Percentiles rank a stretch among this genome's conserved stretches.
Evolutionary conservation across 1,139 yeast species (phyloP).

Genomic region (Candida sojae): DNA sequence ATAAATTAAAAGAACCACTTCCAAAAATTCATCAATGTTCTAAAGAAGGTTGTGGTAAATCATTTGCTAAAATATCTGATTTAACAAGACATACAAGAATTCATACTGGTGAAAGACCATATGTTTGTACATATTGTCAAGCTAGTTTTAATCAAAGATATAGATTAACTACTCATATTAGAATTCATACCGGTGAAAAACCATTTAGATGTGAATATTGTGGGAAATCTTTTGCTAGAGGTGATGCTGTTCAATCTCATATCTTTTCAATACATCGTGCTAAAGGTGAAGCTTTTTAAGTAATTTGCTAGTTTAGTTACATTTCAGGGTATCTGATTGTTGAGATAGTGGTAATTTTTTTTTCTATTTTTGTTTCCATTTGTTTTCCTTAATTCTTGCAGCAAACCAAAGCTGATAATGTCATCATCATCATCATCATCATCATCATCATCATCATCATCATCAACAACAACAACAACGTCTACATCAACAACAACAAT

Average conservation of each 20-base stretch:
- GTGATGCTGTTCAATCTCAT: slow-evolving; percentile 30
- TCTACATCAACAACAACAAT: neutral
- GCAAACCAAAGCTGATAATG: too few species aligned
- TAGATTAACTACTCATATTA: slow-evolving; percentile 26
- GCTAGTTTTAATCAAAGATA: slow-evolving; percentile 27
- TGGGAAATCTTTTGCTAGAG: slow-evolving; percentile 26
- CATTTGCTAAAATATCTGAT: slow-evolving; percentile 25
- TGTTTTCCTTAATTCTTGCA: too few species aligned
- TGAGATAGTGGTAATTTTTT: too few species aligned
- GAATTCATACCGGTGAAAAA: slow-evolving; percentile 30
- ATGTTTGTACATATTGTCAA: slow-evolving; percentile 21
- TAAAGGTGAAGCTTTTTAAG: slow-evolving; percentile 16
- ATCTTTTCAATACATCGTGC: slow-evolving; percentile 20
- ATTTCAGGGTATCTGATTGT: too few species aligned
- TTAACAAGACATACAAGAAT: slow-evolving; percentile 25
- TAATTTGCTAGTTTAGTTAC: too few species aligned
- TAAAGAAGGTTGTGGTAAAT: slow-evolving; percentile 18
- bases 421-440: too few species aligned
- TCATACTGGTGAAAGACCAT: slow-evolving; percentile 31
- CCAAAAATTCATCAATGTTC: slow-evolving; percentile 22
- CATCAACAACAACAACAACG: neutral
- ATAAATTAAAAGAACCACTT: slow-evolving; percentile 8
- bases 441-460: too few species aligned
- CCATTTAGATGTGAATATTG: slow-evolving; percentile 27
- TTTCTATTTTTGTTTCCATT: too few species aligned